Conservation (phyloP, 2,329 filamentous ascomycete genomes). For the Byssoonygena ceratinophila region DNA sequence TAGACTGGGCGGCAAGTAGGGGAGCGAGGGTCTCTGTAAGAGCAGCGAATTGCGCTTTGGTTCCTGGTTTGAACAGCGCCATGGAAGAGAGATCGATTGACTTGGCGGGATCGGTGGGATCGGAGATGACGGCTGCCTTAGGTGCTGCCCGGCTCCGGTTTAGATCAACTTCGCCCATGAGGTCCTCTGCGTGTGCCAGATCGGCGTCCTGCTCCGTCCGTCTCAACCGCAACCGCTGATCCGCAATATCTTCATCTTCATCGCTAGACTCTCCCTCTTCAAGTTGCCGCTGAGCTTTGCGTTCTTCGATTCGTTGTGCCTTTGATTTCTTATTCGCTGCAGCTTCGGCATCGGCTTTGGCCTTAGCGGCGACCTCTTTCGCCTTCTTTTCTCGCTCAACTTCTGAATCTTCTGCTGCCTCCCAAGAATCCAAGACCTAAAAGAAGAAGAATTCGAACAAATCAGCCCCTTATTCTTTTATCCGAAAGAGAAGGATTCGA, state of each 20-base stretch:
- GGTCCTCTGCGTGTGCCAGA: conserved; percentile 77
- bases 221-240: conserved; percentile 62
- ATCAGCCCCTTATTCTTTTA: too few relatives aligned
- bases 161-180: conserved; percentile 68
- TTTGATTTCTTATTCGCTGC: conserved; percentile 87
- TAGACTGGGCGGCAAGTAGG: conserved; percentile 60
- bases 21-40: conserved; percentile 71
- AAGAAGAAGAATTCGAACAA: too few relatives aligned
- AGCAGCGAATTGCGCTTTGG: conserved; percentile 73
- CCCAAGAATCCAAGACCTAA: conserved; percentile 91
- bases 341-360: conserved; percentile 77
- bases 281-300: conserved; percentile 51
- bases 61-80: conserved; percentile 77
- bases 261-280: conserved; percentile 51
- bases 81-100: conserved; percentile 72
- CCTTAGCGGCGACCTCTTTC: conserved; percentile 75
- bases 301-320: conserved; percentile 72
- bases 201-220: conserved; percentile 78
- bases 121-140: conserved; percentile 51
- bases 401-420: conserved; percentile 92
- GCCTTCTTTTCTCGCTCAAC: conserved; percentile 90
- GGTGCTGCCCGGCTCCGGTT: conserved; percentile 54
- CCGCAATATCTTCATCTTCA: conserved; percentile 65
- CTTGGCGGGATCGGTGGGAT: conserved; percentile 63
- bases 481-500: not conserved